Base-by-base conservation (phyloP, 257 asterid genomes). In the Nyctanthes arbortristis region DNA sequence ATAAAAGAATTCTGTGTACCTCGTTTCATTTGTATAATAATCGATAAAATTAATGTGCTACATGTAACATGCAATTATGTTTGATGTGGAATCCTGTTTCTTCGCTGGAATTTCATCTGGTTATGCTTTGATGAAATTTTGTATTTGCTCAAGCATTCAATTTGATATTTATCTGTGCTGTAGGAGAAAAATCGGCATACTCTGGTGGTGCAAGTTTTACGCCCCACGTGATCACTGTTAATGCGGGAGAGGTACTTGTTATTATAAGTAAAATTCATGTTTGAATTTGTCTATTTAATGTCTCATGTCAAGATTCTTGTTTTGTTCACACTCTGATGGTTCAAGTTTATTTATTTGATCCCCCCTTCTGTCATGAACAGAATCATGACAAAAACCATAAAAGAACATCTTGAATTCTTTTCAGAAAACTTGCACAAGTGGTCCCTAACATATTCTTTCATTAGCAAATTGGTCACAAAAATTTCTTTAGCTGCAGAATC, bases 211-310 rank as follows among this genome's bases (percentile, higher is more conserved):
- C 87, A 77, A 84, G 84, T 76, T 85, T 93, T 75, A 81, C 84
- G 4, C 93, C 95, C 2, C 97, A 93, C 31, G 89, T 87, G 80
- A 77, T 93, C 66, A 83, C 92, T 63, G 90, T 90, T 35, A 86
- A 85, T 80, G 39, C 90, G 4, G 97, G 97, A 61, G 96, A 88
- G 96, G 97, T 90, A 83, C 78, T 60, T 72, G 22, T 39, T n/a
- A 29, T 29, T 39, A 52, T 34, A 24, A 34, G 57, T 29, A 60
- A 31, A 12, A 1, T 29, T 14, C n/a, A 45, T 24, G 16, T 14
- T 14, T 40, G 5, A 5, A 13, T 43, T 16, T 43, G 5, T 43
- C 5, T 43, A 43, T n/a, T n/a, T 43, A n/a, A 45, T 1, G 10
- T 24, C n/a, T 45, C 22, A 43, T 43, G 54, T 43, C 9, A 43